phyloP scores from a whole-genome alignment of 179 eudicot species.

The Beta macrorhiza region DNA sequence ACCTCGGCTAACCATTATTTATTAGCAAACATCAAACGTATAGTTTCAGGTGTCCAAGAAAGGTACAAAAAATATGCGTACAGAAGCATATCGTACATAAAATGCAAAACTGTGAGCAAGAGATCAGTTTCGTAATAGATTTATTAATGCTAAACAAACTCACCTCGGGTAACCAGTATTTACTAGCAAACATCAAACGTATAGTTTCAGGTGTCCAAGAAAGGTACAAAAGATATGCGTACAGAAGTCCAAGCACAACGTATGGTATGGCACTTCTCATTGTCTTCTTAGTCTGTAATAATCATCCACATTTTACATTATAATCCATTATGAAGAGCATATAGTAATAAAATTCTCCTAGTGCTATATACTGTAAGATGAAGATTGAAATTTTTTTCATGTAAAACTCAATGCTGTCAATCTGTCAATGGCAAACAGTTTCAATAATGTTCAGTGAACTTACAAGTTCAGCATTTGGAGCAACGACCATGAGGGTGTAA shows the following conservation, averaged over 20 bases:
- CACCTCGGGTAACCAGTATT: slow-evolving; percentile 96
- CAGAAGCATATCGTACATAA: slow-evolving; percentile 10
- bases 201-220: slow-evolving; percentile 95
- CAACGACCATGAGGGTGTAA: slow-evolving; percentile 83
- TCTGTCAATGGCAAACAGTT: not conserved
- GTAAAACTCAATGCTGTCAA: not conserved
- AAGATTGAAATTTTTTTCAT: too few relatives aligned
- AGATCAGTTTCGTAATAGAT: not conserved
- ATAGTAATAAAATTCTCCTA: not conserved
- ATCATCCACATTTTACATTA: not conserved
- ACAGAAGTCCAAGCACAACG: slow-evolving; percentile 65
- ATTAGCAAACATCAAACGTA: slow-evolving; percentile 72
- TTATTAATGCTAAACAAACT: slow-evolving; percentile 14
- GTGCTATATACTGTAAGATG: not conserved
- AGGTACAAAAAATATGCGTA: slow-evolving; percentile 37
- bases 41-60: slow-evolving; percentile 93
- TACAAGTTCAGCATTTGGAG: slow-evolving; percentile 86
- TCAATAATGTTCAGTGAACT: slow-evolving; percentile 19
- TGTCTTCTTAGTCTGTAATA: slow-evolving; percentile 73
- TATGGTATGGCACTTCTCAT: slow-evolving; percentile 72
- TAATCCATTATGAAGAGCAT: not conserved
- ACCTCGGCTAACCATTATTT: slow-evolving; percentile 96
- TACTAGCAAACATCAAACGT: slow-evolving; percentile 71
- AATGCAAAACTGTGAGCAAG: not conserved
- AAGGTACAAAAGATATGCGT: slow-evolving; percentile 69